Evolutionary conservation across 257 asterid genomes (phyloP).

Genomic region (Solanum peruvianum): DNA sequence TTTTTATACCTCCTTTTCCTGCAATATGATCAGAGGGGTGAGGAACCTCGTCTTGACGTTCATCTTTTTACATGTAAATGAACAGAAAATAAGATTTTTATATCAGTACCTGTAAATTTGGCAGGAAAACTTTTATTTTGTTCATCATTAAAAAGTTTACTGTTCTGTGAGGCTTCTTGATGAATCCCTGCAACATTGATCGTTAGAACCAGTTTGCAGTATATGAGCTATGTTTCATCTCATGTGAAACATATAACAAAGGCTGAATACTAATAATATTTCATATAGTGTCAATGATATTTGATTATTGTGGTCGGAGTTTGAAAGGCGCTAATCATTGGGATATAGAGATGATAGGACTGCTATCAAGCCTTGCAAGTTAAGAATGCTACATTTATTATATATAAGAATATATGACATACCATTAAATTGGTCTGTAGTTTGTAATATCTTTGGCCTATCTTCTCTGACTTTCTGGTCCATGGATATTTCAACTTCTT

Average conservation of each 20-base stretch:
- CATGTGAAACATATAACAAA: neutral
- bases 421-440: neutral
- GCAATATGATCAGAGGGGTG: neutral
- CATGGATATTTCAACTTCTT: slow-evolving; percentile 5
- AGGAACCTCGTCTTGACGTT: neutral
- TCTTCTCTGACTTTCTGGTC: slow-evolving; percentile 12
- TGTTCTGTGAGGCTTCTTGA: neutral
- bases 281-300: neutral
- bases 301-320: neutral
- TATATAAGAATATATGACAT: neutral
- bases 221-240: neutral
- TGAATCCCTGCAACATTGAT: neutral
- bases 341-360: neutral
- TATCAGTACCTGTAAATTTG: neutral
- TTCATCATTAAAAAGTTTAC: neutral
- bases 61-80: neutral
- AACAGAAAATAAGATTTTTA: neutral
- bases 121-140: neutral
- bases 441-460: neutral
- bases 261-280: neutral
- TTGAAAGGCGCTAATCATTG: neutral
- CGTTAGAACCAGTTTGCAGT: neutral
- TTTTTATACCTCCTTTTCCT: slow-evolving; percentile 15
- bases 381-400: neutral
- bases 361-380: neutral